These are phyloP conservation scores for Kodamaea sp. DNA, from an alignment of 1,139 yeast species.

Conservation along the genomic window DNA sequence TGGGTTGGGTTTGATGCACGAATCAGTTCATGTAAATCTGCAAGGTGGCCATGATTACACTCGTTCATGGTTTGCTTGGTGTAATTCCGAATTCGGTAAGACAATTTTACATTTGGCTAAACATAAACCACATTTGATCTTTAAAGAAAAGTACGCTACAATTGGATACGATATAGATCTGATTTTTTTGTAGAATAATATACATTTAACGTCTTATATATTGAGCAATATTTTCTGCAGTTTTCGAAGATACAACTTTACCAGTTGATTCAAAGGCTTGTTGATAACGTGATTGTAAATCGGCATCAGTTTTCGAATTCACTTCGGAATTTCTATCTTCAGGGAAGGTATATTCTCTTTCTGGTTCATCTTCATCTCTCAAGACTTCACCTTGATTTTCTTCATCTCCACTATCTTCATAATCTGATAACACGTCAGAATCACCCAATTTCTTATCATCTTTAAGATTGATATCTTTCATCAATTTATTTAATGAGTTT, in stretches of 20 bases:
- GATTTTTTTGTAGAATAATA: constrained; percentile 3
- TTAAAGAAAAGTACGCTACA: constrained; percentile 38
- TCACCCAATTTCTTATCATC: constrained; percentile 36
- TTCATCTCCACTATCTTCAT: constrained; percentile 47
- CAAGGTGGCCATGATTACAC: constrained; percentile 49
- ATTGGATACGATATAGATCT: constrained; percentile 29
- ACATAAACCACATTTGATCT: constrained; percentile 70
- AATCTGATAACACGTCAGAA: constrained; percentile 71
- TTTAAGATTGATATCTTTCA: constrained; percentile 77
- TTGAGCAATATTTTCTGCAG: constrained; percentile 69
- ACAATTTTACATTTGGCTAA: constrained; percentile 72
- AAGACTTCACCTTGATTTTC: constrained; percentile 61
- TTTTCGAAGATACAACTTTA: constrained; percentile 56
- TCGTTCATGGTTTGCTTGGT: constrained; percentile 92
- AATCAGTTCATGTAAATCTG: constrained; percentile 66
- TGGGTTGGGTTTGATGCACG: constrained; percentile 81
- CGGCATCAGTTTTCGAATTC: constrained; percentile 44
- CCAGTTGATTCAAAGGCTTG: constrained; percentile 65
- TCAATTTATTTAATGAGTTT: constrained; percentile 62
- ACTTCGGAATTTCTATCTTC: constrained; percentile 66
- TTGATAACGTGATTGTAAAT: constrained; percentile 67
- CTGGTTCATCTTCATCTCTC: constrained; percentile 62
- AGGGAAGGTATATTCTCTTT: constrained; percentile 73
- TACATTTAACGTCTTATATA: constrained; percentile 40
- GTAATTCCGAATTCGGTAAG: constrained; percentile 86